Evolutionary conservation across 2,329 filamentous ascomycete genomes (phyloP), one percentile per base, ranked within the genome.

Genomic region (Pyricularia grisea): DNA sequence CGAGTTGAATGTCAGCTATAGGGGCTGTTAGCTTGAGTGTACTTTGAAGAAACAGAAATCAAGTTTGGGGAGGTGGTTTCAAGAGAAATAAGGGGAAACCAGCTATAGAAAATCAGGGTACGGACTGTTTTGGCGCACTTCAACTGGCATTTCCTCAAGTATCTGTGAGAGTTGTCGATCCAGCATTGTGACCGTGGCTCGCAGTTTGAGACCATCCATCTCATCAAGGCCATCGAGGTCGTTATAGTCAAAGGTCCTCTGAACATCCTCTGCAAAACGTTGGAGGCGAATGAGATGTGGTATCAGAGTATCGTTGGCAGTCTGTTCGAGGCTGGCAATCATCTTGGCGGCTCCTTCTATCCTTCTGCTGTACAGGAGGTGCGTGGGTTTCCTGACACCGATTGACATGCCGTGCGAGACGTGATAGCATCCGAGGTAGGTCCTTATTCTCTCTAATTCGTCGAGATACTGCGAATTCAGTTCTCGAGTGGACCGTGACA

Each of bases 261-360:
- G 68, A 0, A 73, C 66, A n/a, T 74, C 72, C 61, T 73, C 72
- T 12, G 68, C 63, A n/a, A 74, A 64, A 65, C 70, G 71, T 61
- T 73, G 71, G 1, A 70, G 31, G n/a, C 71, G 70, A 14, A 74
- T 68, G 28, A 72, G 69, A 42, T 69, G 69, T 0, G 71, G 69
- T 3, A 74, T 14, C 10, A 70, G 33, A 6, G 36, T 20, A 42
- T 74, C 73, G 0, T 70, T 70, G 2, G 61, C 64, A 2, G 69
- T 69, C 9, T 68, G 67, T 2, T 69, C 68, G 3, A 66, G 67
- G 61, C 30, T 42, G 2, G 67, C 42, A 4, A 74, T 33, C 10
- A 72, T 65, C 31, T 72, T 70, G 66, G 36, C 61, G 14, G 69
- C 69, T 58, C 71, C 71, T 23, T 71, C 72, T 50, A 73, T 65